Evolutionary conservation across 495 filamentous ascomycete genomes (phyloP).

Genomic region (Penicillium turbatum): DNA sequence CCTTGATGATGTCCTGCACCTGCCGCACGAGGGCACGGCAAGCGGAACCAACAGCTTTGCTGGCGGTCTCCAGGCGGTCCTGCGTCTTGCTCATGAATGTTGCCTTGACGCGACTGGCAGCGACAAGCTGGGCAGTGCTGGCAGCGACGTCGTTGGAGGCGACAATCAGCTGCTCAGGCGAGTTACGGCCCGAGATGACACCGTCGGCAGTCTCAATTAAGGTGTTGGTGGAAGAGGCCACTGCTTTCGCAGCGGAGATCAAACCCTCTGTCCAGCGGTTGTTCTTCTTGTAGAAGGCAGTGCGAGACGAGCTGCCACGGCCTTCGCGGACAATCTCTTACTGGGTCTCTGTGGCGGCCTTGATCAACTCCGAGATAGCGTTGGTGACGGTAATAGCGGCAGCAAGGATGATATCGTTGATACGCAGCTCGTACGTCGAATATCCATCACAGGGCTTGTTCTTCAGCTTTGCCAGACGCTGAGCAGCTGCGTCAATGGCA

Average conservation of each 20-base stretch:
- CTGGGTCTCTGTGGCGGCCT: constrained; percentile 89
- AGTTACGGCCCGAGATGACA: constrained; percentile 85
- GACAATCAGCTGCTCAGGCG: constrained; percentile 93
- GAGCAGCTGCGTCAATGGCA: constrained; percentile 88
- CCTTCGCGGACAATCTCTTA: constrained; percentile 97
- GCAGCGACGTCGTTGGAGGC: constrained; percentile 96
- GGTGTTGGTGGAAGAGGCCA: constrained; percentile 85
- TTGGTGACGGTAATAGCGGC: constrained; percentile 95
- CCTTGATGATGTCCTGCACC: constrained; percentile 88
- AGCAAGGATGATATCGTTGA: constrained; percentile 91
- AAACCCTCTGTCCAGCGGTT: constrained; percentile 96
- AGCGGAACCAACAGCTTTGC: constrained; percentile 86
- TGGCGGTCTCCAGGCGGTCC: constrained; percentile 82
- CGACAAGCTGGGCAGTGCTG: constrained; percentile 92
- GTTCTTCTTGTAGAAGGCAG: constrained; percentile 99
- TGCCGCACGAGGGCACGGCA: constrained; percentile 86
- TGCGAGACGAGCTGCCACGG: constrained; percentile 76
- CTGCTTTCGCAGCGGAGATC: constrained; percentile 94
- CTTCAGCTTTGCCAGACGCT: constrained; percentile 80
- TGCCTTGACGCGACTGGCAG: constrained; percentile 92
- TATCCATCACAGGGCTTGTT: constrained; percentile 92
- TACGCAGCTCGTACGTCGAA: constrained; percentile 92
- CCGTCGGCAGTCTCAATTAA: constrained; percentile 97
- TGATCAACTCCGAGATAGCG: constrained; percentile 95
- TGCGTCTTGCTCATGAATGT: constrained; percentile 96